These are phyloP conservation scores for Chaetomium tenue DNA, from an alignment of 495 filamentous ascomycete species.

Conservation along the genomic window DNA sequence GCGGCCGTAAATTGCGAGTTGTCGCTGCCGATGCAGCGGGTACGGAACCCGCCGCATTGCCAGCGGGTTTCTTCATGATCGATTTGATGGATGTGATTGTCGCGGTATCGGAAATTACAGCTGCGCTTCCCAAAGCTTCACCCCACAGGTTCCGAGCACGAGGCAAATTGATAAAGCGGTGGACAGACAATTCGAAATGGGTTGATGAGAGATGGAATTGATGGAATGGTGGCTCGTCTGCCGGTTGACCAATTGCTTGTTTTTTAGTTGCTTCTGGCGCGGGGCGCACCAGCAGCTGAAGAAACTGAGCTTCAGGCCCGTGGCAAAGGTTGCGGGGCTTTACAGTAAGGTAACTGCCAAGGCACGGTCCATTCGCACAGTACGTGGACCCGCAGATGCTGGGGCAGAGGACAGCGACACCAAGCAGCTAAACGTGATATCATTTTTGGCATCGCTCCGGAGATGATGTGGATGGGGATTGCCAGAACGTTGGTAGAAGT, in stretches of 20 bases:
- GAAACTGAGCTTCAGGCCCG: neutral
- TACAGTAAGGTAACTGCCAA: neutral
- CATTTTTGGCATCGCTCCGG: too few species aligned
- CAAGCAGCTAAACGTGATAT: too few species aligned
- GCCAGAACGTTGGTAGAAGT: too few species aligned
- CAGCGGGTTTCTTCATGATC: constrained; percentile 24
- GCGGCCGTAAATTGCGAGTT: constrained; percentile 28
- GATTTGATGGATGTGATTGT: neutral
- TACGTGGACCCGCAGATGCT: too few species aligned
- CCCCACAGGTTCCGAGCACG: neutral
- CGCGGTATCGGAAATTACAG: neutral
- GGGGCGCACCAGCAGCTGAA: neutral
- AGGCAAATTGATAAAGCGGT: neutral
- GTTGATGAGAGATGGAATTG: neutral
- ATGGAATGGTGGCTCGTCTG: neutral
- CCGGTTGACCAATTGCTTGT: neutral
- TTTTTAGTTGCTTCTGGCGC: neutral
- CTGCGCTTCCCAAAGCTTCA: constrained; percentile 8
- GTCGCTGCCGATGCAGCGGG: constrained; percentile 13
- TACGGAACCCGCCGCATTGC: constrained; percentile 7
- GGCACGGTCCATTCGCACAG: neutral
- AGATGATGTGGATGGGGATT: too few species aligned
- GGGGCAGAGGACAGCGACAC: too few species aligned
- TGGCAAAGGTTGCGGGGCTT: neutral
- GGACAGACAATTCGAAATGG: neutral